Evolutionary conservation across 441 rosid genomes (phyloP).

Genomic region (Mallotus japonicus): DNA sequence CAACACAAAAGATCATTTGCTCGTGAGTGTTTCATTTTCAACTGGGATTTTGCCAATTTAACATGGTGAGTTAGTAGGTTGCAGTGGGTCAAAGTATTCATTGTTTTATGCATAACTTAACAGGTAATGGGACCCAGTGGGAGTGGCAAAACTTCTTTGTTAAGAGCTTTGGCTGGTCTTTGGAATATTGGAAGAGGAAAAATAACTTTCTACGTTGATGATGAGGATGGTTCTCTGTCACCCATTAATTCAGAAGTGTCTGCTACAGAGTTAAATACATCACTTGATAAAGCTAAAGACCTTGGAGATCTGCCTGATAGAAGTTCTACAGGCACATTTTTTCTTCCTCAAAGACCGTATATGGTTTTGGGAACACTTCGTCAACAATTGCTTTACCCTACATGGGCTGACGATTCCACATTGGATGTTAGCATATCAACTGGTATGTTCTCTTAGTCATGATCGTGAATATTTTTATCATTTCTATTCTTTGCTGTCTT

Average conservation of each 20-base stretch:
- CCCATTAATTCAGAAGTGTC: slow-evolving; percentile 30
- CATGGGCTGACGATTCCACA: slow-evolving; percentile 49
- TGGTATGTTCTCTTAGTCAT: slow-evolving; percentile 35
- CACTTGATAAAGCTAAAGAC: slow-evolving; percentile 24
- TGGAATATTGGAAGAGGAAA: slow-evolving; percentile 87
- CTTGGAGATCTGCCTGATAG: slow-evolving; percentile 31
- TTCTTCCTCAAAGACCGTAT: slow-evolving; percentile 96
- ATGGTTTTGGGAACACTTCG: slow-evolving; percentile 97
- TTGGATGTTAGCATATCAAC: slow-evolving; percentile 35
- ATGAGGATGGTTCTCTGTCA: slow-evolving; percentile 34
- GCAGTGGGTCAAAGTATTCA: slow-evolving; percentile 10
- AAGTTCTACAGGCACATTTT: slow-evolving; percentile 54
- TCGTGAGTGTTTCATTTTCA: slow-evolving; percentile 50
- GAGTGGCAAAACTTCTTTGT: slow-evolving; percentile 89
- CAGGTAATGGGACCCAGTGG: slow-evolving; percentile 96
- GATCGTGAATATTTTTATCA: background rate
- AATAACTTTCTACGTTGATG: slow-evolving; percentile 61
- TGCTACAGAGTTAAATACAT: slow-evolving; percentile 28
- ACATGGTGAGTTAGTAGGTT: slow-evolving; percentile 17
- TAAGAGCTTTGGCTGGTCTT: slow-evolving; percentile 93
- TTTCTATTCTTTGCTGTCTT: background rate
- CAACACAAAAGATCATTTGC: slow-evolving; percentile 63
- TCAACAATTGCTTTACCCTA: slow-evolving; percentile 90
- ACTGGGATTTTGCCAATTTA: slow-evolving; percentile 22
- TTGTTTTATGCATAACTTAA: slow-evolving; percentile 23